Conservation (phyloP, 306 rosid genomes). For the Cucumis cinereus region DNA sequence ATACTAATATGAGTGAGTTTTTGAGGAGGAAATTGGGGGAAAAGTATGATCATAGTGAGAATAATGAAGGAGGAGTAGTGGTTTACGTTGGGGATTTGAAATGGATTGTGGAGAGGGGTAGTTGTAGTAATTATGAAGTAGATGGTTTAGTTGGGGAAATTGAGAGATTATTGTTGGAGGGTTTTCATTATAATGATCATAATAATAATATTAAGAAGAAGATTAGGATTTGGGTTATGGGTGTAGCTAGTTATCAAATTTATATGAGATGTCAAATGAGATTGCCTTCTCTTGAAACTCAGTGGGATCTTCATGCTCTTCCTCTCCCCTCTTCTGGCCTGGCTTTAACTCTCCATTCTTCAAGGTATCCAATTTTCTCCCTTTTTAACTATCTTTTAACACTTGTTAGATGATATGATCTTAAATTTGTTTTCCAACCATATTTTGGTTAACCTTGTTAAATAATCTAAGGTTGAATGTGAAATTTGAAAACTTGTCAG, state of each 20-base stretch:
- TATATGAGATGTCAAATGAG: constrained; percentile 14
- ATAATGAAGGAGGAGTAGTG: neutral
- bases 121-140: neutral
- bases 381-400: neutral
- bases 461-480: too few relatives aligned
- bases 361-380: neutral
- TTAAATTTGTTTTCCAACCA: too few relatives aligned
- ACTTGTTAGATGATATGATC: too few relatives aligned
- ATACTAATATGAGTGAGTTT: neutral
- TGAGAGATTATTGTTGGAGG: neutral
- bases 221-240: constrained; percentile 6
- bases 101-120: constrained; percentile 1
- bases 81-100: constrained; percentile 9
- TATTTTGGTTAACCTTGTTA: too few relatives aligned
- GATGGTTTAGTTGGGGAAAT: neutral
- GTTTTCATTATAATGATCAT: neutral
- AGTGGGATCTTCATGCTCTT: constrained; percentile 9
- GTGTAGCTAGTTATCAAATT: neutral
- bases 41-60: neutral
- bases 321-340: constrained; percentile 2
- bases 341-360: neutral
- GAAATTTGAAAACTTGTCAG: too few relatives aligned
- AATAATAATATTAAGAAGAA: too few relatives aligned
- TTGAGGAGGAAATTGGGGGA: neutral
- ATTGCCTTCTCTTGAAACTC: constrained; percentile 6